Conservation (phyloP, 768 basidiomycete species). For the Terana coerulea region DNA sequence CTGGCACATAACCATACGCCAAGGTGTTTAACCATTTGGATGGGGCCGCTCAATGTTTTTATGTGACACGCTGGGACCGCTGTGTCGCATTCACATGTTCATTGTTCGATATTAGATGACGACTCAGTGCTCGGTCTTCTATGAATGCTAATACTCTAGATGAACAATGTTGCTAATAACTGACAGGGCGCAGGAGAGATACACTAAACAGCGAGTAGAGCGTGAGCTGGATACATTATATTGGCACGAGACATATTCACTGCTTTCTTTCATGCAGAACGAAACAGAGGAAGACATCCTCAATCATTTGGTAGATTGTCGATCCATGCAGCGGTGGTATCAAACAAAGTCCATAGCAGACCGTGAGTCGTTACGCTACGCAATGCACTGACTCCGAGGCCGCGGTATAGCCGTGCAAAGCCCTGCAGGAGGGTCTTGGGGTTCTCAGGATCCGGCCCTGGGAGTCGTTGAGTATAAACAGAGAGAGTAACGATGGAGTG, state of each 20-base stretch:
- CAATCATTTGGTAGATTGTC: slow-evolving; percentile 62
- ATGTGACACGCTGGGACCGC: too few relatives aligned
- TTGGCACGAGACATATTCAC: too few relatives aligned
- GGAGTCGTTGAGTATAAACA: neutral
- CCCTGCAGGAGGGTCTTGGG: slow-evolving; percentile 78
- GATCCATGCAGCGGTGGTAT: slow-evolving; percentile 72
- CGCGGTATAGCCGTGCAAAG: slow-evolving; percentile 83
- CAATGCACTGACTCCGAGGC: slow-evolving; percentile 89
- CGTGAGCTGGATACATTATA: neutral
- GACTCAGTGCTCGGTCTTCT: too few relatives aligned
- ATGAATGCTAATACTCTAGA: too few relatives aligned
- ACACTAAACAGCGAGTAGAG: neutral
- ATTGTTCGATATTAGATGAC: too few relatives aligned
- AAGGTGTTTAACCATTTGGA: too few relatives aligned
- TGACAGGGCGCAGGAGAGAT: neutral
- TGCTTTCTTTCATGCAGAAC: too few relatives aligned
- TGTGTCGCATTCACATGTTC: too few relatives aligned
- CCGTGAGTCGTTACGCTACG: slow-evolving; percentile 94
- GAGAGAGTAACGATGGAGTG: neutral
- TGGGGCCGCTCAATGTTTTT: too few relatives aligned
- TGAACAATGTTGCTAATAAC: neutral
- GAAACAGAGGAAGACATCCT: too few relatives aligned
- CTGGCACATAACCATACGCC: too few relatives aligned
- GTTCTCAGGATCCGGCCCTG: slow-evolving; percentile 74
- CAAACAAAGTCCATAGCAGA: slow-evolving; percentile 90